Base-by-base conservation (phyloP, 352 stramenopile genomes). In the Globisporangium viniferum region DNA sequence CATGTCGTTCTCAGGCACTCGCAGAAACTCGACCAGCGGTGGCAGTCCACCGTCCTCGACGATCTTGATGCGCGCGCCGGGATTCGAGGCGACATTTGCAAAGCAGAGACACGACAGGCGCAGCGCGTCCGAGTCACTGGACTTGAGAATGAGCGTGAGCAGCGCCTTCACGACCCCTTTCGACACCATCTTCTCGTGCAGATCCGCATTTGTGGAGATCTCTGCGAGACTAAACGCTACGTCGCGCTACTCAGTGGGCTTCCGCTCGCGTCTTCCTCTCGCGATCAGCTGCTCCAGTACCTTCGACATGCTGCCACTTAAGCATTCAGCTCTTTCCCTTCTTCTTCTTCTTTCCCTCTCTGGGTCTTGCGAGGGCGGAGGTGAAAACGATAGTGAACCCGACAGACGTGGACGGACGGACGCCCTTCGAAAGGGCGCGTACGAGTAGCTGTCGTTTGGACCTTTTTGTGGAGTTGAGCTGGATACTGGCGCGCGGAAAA, bases 241-340 rank as follows among this genome's bases (percentile, higher is more conserved):
- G 74, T 98, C 93, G 24, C 96, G 96, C 77, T 98, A 94, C 69
- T 99, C 97, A 0, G 89, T 91, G n/a, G 94, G 92, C 73, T 97
- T 97, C 51, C 89, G 82, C 62, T 98, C 95, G 9, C 96, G 91
- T n/a, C 96, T 80, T 3, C 96, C 97, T n/a, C 97, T 90, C 24
- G 96, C 97, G 61, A 99, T 97, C 31, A 99, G 79, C 68, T 98
- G 91, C 80, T 99, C 97, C 5, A 99, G 79, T 35, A 98, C 93
- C 79, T 98, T 98, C 24, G 94, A 94, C 86, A 92, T 92, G 27
- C 8, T 36, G 6, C 18, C 62, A 14, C 27, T 31, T 12, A 12
- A 4, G 53, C 54, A 59, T 59, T 41, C 54, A 59, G 27, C 4
- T 33, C 31, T 33, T 33, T 2, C 5, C 31, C 54, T 58, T 15